Percentiles rank a stretch among this genome's conserved stretches.
These are phyloP conservation scores for Echria macrotheca DNA, from an alignment of 495 filamentous ascomycete genomes.

Conservation along the genomic window DNA sequence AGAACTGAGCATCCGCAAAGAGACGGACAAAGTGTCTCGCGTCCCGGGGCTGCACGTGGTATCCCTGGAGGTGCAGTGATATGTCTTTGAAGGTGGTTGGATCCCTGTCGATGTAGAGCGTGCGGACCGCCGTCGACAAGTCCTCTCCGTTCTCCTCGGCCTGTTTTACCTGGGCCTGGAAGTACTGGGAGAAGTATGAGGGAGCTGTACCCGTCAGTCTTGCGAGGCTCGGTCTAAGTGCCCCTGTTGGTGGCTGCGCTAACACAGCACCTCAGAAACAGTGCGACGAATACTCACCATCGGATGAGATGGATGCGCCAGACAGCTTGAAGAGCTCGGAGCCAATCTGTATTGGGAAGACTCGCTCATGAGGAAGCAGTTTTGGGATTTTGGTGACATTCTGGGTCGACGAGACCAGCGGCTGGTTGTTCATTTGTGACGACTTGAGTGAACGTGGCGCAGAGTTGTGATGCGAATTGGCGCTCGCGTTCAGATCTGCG, in stretches of 20 bases:
- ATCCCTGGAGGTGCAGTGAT: slow-evolving; percentile 86
- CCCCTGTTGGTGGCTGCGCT: background rate
- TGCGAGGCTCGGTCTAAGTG: no score
- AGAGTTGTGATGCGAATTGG: background rate
- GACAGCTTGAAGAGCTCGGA: slow-evolving; percentile 87
- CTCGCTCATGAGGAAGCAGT: slow-evolving; percentile 58
- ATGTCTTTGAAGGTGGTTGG: slow-evolving; percentile 87
- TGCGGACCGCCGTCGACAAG: slow-evolving; percentile 44
- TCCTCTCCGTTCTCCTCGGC: slow-evolving; percentile 54
- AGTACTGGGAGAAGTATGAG: slow-evolving; percentile 96
- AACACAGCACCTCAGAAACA: background rate
- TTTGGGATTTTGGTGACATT: slow-evolving; percentile 46
- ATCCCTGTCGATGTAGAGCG: slow-evolving; percentile 94
- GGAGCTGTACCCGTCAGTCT: slow-evolving; percentile 59
- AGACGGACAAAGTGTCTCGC: slow-evolving; percentile 81
- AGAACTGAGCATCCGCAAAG: slow-evolving; percentile 96
- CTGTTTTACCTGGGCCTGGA: slow-evolving; percentile 70
- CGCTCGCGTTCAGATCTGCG: background rate
- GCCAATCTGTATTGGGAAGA: slow-evolving; percentile 93
- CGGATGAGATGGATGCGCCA: slow-evolving; percentile 89
- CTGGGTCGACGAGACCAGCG: slow-evolving; percentile 4
- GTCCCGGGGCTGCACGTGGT: slow-evolving; percentile 79
- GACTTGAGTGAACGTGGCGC: no score
- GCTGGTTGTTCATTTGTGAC: slow-evolving; percentile 4
- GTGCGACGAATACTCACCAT: slow-evolving; percentile 65